These are phyloP conservation scores for Daldinia loculata DNA, from an alignment of 495 filamentous ascomycete genomes.

Conservation along the genomic window DNA sequence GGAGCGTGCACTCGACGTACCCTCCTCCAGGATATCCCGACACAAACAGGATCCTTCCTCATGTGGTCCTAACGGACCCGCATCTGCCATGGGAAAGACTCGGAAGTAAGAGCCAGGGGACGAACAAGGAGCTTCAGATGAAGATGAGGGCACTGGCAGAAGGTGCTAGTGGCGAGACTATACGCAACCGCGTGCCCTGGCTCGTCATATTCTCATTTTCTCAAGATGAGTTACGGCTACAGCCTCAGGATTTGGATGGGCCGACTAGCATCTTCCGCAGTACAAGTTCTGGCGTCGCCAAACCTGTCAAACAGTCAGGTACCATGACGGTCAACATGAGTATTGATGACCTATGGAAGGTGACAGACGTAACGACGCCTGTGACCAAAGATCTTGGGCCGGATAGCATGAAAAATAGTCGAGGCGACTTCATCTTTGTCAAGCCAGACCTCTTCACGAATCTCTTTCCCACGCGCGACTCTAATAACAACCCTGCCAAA, in stretches of 20 bases:
- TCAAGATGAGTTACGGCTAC: conserved; percentile 37
- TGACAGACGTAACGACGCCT: conserved; percentile 13
- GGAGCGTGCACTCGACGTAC: conserved; percentile 43
- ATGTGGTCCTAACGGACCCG: conserved; percentile 60
- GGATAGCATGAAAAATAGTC: background rate
- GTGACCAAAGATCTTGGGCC: background rate
- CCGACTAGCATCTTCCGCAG: conserved; percentile 2
- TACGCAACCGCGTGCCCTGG: conserved; percentile 49
- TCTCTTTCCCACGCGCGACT: conserved; percentile 26
- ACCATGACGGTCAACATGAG: conserved; percentile 32
- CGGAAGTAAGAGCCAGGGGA: background rate
- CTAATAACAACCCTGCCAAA: background rate
- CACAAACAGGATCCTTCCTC: conserved; percentile 50
- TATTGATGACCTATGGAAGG: conserved; percentile 17
- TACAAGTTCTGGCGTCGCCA: conserved; percentile 24
- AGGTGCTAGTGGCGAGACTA: background rate
- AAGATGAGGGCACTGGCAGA: background rate
- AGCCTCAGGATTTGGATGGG: conserved; percentile 11
- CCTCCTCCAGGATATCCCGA: conserved; percentile 54
- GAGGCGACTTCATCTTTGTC: conserved; percentile 38
- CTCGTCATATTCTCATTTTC: conserved; percentile 52
- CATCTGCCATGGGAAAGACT: conserved; percentile 60
- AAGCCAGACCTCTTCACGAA: conserved; percentile 35
- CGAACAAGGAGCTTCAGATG: conserved; percentile 4
- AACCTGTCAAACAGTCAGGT: conserved; percentile 21